Evolutionary conservation across 176 grass and related monocot species (phyloP).

Genomic region (Hordeum marinum): DNA sequence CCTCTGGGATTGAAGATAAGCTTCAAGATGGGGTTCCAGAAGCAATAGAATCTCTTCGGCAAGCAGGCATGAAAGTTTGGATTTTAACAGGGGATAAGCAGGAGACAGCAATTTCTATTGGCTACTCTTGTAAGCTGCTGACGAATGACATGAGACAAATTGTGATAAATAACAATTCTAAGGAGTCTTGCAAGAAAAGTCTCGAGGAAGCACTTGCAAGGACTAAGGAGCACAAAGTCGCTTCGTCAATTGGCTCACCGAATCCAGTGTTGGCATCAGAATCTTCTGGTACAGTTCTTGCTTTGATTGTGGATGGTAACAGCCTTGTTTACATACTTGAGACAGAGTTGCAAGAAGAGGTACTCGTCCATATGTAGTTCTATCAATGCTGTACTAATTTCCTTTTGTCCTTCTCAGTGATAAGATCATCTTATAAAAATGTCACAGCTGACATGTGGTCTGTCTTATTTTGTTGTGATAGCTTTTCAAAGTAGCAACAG

Average conservation of each 20-base stretch:
- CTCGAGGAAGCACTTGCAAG: conserved; percentile 64
- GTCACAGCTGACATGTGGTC: neutral
- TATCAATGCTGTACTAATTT: conserved; percentile 16
- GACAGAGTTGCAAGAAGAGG: conserved; percentile 68
- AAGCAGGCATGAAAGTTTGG: conserved; percentile 78
- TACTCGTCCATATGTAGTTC: conserved; percentile 19
- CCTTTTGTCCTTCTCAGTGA: neutral
- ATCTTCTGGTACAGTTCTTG: conserved; percentile 41
- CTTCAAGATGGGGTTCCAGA: conserved; percentile 85
- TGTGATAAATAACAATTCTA: conserved; percentile 70
- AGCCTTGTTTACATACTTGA: conserved; percentile 86
- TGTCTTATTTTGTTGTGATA: conserved; percentile 30
- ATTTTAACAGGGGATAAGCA: conserved; percentile 95
- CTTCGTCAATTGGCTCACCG: conserved; percentile 29
- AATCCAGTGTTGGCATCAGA: conserved; percentile 16
- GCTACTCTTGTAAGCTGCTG: conserved; percentile 79
- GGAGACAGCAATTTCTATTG: conserved; percentile 90
- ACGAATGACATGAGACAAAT: conserved; percentile 71
- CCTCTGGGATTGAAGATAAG: conserved; percentile 89
- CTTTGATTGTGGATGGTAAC: conserved; percentile 76
- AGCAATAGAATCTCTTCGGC: conserved; percentile 79
- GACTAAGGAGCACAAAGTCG: conserved; percentile 32
- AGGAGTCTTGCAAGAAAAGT: conserved; percentile 62
- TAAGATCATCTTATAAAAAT: neutral
- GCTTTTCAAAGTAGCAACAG: conserved; percentile 70